These are phyloP conservation scores for Rosellinia necatrix DNA, from an alignment of 2,329 filamentous ascomycete genomes.

Conservation along the genomic window DNA sequence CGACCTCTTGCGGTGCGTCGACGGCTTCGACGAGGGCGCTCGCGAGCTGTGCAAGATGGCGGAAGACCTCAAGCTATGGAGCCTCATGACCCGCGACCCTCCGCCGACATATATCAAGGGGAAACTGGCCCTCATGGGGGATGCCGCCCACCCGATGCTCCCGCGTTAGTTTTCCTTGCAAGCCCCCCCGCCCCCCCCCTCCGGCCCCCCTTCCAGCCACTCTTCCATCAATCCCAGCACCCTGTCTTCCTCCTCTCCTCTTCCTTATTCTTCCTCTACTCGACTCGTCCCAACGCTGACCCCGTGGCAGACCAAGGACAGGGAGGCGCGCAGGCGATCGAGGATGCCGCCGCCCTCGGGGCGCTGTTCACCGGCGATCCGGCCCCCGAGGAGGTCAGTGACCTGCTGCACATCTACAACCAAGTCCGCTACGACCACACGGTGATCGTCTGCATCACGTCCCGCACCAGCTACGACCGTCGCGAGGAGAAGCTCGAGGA, in stretches of 20 bases:
- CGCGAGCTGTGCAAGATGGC: slow-evolving; percentile 11
- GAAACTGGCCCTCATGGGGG: slow-evolving; percentile 21
- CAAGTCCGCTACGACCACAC: slow-evolving; percentile 22
- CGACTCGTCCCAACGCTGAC: background rate
- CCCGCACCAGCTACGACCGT: slow-evolving; percentile 2
- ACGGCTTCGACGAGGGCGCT: background rate
- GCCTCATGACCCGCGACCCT: slow-evolving; percentile 18
- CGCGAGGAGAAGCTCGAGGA: background rate
- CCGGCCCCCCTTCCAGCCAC: background rate
- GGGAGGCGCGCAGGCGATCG: slow-evolving; percentile 23
- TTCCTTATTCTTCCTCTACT: background rate
- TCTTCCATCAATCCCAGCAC: background rate
- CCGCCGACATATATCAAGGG: slow-evolving; percentile 20
- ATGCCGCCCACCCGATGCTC: slow-evolving; percentile 26
- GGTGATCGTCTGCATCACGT: slow-evolving; percentile 15
- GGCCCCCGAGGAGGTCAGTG: slow-evolving; percentile 11
- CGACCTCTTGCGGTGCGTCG: background rate
- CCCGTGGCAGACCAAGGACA: slow-evolving; percentile 18
- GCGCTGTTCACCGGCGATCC: slow-evolving; percentile 16
- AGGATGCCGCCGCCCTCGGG: slow-evolving; percentile 20
- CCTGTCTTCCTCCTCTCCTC: background rate
- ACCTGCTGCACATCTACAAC: slow-evolving; percentile 22
- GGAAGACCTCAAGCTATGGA: slow-evolving; percentile 25
- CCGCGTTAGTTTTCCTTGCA: slow-evolving; percentile 14
- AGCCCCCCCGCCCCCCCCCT: background rate